Evolutionary conservation across 768 basidiomycete genomes (phyloP).

Genomic region (Auricularia sp.): DNA sequence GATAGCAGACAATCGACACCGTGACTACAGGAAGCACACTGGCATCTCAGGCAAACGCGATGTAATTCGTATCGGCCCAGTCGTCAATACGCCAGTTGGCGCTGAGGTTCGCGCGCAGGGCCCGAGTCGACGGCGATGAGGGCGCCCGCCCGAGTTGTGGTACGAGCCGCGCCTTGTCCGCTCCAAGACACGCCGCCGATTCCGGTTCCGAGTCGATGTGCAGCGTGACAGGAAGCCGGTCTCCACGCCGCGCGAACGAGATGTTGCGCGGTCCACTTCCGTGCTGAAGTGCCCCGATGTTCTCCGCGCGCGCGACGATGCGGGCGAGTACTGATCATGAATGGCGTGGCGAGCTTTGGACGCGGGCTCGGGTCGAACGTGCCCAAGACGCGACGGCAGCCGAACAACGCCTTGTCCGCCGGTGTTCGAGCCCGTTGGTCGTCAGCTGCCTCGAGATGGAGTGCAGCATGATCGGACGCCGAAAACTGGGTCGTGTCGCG

Average conservation of each 20-base stretch:
- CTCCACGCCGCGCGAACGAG: not conserved
- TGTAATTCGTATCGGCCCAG: too few species aligned
- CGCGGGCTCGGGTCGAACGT: slow-evolving; percentile 3
- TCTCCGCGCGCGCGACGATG: too few species aligned
- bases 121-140: slow-evolving; percentile 7
- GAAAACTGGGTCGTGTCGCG: slow-evolving; percentile 8
- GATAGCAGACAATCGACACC: too few species aligned
- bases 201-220: slow-evolving; percentile 8
- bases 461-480: not conserved
- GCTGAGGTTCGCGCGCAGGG: not conserved
- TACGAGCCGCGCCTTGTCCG: not conserved
- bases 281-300: slow-evolving; percentile 1
- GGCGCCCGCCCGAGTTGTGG: not conserved
- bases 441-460: not conserved
- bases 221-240: slow-evolving; percentile 7
- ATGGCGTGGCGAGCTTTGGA: not conserved
- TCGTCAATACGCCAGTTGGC: too few species aligned
- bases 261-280: slow-evolving; percentile 5
- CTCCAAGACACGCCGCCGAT: slow-evolving; percentile 4
- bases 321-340: not conserved
- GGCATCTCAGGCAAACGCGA: too few species aligned
- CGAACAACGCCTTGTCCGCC: too few species aligned
- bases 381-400: not conserved
- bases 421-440: too few species aligned
- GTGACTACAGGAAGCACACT: too few species aligned